These are phyloP conservation scores for Diophrys sp. DNA, from an alignment of 73 alveolate species.

Conservation along the genomic window DNA sequence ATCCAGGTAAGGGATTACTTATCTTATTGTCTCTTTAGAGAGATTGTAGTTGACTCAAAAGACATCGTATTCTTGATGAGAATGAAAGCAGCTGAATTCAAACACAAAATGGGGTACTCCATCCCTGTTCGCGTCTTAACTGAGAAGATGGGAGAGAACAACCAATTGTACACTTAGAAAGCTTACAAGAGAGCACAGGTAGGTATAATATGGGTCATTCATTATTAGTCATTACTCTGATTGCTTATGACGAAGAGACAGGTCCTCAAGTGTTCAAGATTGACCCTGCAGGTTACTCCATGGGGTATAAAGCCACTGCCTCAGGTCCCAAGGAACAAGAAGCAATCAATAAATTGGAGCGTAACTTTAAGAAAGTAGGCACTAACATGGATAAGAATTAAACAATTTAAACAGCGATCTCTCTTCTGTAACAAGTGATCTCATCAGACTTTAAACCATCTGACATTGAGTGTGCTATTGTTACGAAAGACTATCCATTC, in stretches of 20 bases:
- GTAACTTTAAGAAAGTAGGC: constrained; percentile 75
- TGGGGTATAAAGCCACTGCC: constrained; percentile 88
- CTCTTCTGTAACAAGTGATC: constrained; percentile 79
- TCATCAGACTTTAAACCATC: constrained; percentile 86
- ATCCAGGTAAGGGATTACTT: too few species aligned
- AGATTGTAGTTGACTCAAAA: too few species aligned
- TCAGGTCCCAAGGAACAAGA: constrained; percentile 96
- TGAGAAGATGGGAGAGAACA: constrained; percentile 82
- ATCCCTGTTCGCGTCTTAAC: constrained; percentile 92
- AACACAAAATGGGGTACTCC: constrained; percentile 82
- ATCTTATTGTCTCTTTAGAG: too few species aligned
- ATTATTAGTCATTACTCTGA: too few species aligned
- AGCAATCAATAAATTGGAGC: constrained; percentile 86
- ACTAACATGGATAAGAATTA: constrained; percentile 63
- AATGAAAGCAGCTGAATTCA: constrained; percentile 82
- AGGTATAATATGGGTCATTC: too few species aligned
- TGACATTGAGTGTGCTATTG: constrained; percentile 92
- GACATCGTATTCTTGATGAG: constrained; percentile 80
- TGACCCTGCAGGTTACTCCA: constrained; percentile 93
- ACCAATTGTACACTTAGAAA: constrained; percentile 84
- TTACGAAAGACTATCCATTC: constrained; percentile 67
- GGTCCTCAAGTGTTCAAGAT: constrained; percentile 92
- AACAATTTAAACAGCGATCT: constrained; percentile 83
- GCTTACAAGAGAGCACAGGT: too few species aligned
- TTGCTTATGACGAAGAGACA: constrained; percentile 88